A percentile compares a stretch with the other conserved stretches of the same genome.
Evolutionary conservation across 768 basidiomycete species (phyloP).

Genomic region (Leccinellum albellum): DNA sequence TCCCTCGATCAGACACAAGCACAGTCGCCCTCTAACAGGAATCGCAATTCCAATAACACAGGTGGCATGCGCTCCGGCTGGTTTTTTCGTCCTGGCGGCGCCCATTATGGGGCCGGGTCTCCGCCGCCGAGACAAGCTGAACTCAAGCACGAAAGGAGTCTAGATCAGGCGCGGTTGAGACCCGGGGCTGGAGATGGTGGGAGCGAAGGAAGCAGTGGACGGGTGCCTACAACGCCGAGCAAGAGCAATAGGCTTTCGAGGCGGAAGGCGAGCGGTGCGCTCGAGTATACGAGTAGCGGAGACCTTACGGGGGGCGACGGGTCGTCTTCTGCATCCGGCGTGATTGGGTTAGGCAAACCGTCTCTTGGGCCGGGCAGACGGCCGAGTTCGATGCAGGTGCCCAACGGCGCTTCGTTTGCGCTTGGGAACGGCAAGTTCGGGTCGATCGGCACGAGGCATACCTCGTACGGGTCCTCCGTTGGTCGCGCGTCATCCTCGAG

Average conservation of each 20-base stretch:
- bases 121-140: constrained; percentile 36
- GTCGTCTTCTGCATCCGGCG: constrained; percentile 19
- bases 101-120: constrained; percentile 41
- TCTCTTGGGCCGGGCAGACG: constrained; percentile 33
- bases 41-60: constrained; percentile 14
- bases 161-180: constrained; percentile 24
- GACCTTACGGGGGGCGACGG: constrained; percentile 22
- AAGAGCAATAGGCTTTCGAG: constrained; percentile 20
- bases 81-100: constrained; percentile 53
- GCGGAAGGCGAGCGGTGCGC: constrained; percentile 23
- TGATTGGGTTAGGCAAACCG: constrained; percentile 20
- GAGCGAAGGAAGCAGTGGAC: not conserved
- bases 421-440: constrained; percentile 16
- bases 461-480: constrained; percentile 32
- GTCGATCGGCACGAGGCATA: constrained; percentile 28
- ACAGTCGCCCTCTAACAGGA: constrained; percentile 19
- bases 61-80: constrained; percentile 29
- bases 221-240: constrained; percentile 27
- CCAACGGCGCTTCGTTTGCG: constrained; percentile 18
- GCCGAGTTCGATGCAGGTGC: constrained; percentile 46
- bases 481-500: constrained; percentile 28
- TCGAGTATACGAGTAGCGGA: constrained; percentile 25
- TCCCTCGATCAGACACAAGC: constrained; percentile 17
- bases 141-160: constrained; percentile 30
- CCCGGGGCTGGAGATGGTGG: constrained; percentile 4